phyloP scores from a whole-genome alignment of 2,329 filamentous ascomycete genomes.

The Penicillium oxalicum region DNA sequence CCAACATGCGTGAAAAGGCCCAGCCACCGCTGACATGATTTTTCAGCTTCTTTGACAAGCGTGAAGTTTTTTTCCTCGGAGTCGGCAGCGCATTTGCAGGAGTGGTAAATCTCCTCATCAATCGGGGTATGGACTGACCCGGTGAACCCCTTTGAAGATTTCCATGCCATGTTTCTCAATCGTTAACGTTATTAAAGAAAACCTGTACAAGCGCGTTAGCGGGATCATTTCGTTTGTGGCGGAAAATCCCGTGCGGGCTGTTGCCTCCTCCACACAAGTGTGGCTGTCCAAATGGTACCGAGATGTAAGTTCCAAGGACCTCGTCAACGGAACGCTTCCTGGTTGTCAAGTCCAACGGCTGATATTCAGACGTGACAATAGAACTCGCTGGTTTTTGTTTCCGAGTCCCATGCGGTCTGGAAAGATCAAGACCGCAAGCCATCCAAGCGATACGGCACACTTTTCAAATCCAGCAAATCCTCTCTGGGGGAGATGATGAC shows the following conservation, averaged over 20 bases:
- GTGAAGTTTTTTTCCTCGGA: slow-evolving; percentile 77
- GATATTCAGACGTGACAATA: slow-evolving; percentile 16
- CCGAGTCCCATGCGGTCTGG: slow-evolving; percentile 71
- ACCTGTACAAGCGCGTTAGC: slow-evolving; percentile 60
- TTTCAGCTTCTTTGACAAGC: slow-evolving; percentile 54
- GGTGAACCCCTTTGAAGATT: too few relatives aligned
- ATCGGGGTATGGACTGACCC: slow-evolving; percentile 53
- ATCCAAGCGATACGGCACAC: slow-evolving; percentile 53
- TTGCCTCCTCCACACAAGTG: slow-evolving; percentile 70
- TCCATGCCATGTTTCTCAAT: too few relatives aligned
- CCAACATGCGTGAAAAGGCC: not conserved
- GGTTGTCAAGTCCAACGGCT: not conserved
- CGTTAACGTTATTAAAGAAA: slow-evolving; percentile 33
- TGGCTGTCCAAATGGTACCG: slow-evolving; percentile 75
- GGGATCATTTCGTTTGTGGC: slow-evolving; percentile 77
- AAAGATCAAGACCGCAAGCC: slow-evolving; percentile 51
- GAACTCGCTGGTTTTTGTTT: slow-evolving; percentile 74
- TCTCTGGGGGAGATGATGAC: slow-evolving; percentile 53
- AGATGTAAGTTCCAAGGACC: slow-evolving; percentile 39
- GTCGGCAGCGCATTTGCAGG: slow-evolving; percentile 85
- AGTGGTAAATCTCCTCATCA: slow-evolving; percentile 72
- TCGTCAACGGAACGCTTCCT: not conserved
- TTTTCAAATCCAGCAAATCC: slow-evolving; percentile 43
- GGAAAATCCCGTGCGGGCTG: slow-evolving; percentile 65
- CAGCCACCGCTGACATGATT: slow-evolving; percentile 1